phyloP scores from a whole-genome alignment of 2,329 filamentous ascomycete species.

The Cercospora janseana region DNA sequence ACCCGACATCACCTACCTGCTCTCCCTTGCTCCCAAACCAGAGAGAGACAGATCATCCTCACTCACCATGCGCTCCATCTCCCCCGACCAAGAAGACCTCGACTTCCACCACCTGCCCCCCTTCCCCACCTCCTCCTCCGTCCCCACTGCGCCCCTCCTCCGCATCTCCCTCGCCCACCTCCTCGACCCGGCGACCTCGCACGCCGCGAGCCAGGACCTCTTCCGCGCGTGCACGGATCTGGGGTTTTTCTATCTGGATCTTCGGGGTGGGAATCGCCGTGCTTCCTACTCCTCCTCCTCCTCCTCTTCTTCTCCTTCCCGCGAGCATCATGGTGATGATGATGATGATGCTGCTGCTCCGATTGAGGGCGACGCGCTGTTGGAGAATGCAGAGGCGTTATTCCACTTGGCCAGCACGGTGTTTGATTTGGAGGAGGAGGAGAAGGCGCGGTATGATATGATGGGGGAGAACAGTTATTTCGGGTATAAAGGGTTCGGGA shows the following conservation, averaged over 20 bases:
- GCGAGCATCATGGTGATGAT: no score
- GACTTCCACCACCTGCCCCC: slow-evolving; percentile 34
- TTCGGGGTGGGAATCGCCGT: slow-evolving; percentile 35
- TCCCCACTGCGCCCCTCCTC: slow-evolving; percentile 47
- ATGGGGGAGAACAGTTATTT: slow-evolving; percentile 52
- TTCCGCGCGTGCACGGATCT: slow-evolving; percentile 41
- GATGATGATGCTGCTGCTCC: not conserved
- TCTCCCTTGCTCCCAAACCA: not conserved
- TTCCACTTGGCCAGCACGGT: slow-evolving; percentile 49
- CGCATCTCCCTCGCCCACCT: slow-evolving; percentile 44
- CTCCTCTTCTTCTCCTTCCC: no score
- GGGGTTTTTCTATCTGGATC: slow-evolving; percentile 59
- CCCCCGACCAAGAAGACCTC: slow-evolving; percentile 13
- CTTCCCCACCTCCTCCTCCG: slow-evolving; percentile 44
- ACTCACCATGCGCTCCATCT: slow-evolving; percentile 16
- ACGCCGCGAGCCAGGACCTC: slow-evolving; percentile 41
- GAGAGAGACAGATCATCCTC: not conserved
- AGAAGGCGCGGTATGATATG: slow-evolving; percentile 57
- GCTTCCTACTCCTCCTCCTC: no score
- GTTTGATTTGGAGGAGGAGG: slow-evolving; percentile 50
- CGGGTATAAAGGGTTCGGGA: slow-evolving; percentile 44
- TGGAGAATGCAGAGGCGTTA: slow-evolving; percentile 46
- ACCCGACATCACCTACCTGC: no score
- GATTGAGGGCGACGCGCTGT: slow-evolving; percentile 42
- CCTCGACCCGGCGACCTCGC: slow-evolving; percentile 36